These are phyloP conservation scores for Alternaria arborescens DNA, from an alignment of 2,329 filamentous ascomycete genomes.

Conservation along the genomic window DNA sequence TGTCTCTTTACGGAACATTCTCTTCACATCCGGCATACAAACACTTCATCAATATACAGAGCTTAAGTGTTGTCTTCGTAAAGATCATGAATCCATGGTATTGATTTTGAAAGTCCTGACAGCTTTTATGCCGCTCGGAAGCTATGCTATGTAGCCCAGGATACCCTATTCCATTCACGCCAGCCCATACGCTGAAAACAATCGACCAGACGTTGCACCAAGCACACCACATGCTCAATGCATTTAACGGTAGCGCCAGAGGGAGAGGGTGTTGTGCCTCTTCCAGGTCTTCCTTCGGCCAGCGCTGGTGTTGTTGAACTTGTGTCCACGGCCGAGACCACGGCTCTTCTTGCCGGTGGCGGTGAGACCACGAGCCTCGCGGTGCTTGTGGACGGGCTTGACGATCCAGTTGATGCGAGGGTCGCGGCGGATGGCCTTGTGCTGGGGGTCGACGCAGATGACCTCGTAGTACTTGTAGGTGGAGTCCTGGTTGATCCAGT, in stretches of 20 bases:
- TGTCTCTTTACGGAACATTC: not conserved
- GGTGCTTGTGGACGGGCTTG: slow-evolving; percentile 99
- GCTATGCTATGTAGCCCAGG: slow-evolving; percentile 48
- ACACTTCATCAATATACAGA: not conserved
- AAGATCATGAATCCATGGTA: slow-evolving; percentile 45
- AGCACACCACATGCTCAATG: slow-evolving; percentile 37
- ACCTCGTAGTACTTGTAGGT: slow-evolving; percentile 99
- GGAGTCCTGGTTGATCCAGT: slow-evolving; percentile 99
- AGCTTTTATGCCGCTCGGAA: slow-evolving; percentile 32
- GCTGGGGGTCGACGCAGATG: slow-evolving; percentile 99
- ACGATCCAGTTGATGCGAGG: slow-evolving; percentile 99
- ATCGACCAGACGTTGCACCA: slow-evolving; percentile 45
- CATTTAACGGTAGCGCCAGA: slow-evolving; percentile 93
- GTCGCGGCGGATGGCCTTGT: slow-evolving; percentile 99
- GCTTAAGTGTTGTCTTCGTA: slow-evolving; percentile 20
- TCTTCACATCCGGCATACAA: not conserved
- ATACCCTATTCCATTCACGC: slow-evolving; percentile 47
- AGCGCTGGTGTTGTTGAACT: slow-evolving; percentile 97
- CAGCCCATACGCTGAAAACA: slow-evolving; percentile 44
- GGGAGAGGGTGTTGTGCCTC: slow-evolving; percentile 98
- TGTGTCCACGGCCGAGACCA: slow-evolving; percentile 98
- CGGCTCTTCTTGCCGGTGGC: slow-evolving; percentile 99
- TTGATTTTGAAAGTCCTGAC: slow-evolving; percentile 41
- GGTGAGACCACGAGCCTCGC: slow-evolving; percentile 95
- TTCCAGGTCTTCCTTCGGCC: slow-evolving; percentile 99